Evolutionary conservation across 2,329 filamentous ascomycete species (phyloP).

Genomic region (Fonsecaea nubica): DNA sequence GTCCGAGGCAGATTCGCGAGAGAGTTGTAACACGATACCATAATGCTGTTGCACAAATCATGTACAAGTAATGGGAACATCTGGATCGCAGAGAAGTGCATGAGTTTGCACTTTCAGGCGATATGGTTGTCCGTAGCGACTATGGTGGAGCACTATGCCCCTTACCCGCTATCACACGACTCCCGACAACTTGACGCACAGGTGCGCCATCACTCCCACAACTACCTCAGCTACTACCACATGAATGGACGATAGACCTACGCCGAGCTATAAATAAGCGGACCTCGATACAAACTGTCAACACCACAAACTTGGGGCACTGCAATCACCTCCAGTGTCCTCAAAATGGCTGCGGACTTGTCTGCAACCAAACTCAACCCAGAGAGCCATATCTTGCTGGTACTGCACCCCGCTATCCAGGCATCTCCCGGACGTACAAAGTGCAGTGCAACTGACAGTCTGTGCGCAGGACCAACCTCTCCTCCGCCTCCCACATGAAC

Average conservation of each 20-base stretch:
- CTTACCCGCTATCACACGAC: not conserved
- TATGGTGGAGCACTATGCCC: not conserved
- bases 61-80: not conserved
- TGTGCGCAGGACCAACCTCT: conserved; percentile 82
- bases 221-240: not conserved
- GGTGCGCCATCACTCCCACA: not conserved
- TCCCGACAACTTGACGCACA: not conserved
- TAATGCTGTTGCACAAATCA: conserved; percentile 1
- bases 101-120: not conserved
- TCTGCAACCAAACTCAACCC: conserved; percentile 56
- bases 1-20: not conserved
- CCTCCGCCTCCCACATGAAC: conserved; percentile 88
- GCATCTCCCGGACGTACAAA: not conserved
- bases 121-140: not conserved
- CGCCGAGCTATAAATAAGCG: not conserved
- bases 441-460: conserved; percentile 21
- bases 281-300: not conserved
- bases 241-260: not conserved
- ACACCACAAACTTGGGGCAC: not conserved
- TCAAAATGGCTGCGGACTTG: conserved; percentile 32
- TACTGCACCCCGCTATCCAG: conserved; percentile 41
- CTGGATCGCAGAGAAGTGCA: not conserved
- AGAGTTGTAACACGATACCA: not conserved
- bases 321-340: not conserved
- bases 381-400: conserved; percentile 58